A percentile compares a stretch with the other conserved stretches of the same genome.
Evolutionary conservation across 257 asterid species (phyloP).

Genomic region (Oldenlandia corymbosa): DNA sequence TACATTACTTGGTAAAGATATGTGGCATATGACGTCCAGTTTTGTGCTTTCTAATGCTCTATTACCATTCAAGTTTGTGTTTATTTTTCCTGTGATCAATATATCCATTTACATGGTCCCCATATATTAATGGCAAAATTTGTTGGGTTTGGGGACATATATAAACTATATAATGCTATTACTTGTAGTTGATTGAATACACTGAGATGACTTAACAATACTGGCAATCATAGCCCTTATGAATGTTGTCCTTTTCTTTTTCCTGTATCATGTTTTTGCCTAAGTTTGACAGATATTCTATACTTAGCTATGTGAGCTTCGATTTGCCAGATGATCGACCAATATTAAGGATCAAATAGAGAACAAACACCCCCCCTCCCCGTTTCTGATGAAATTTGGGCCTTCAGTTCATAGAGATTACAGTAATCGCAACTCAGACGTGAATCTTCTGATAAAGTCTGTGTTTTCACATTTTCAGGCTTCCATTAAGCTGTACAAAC

Average conservation of each 20-base stretch:
- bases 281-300: not conserved
- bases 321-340: constrained; percentile 11
- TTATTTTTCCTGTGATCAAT: not conserved
- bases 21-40: not conserved
- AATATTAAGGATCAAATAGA: not conserved
- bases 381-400: not conserved
- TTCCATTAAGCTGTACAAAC: constrained; percentile 69
- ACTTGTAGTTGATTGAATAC: not conserved
- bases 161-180: not conserved
- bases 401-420: not conserved
- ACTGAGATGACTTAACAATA: constrained; percentile 11
- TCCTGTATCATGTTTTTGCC: not conserved
- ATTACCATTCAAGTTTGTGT: not conserved
- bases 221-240: not conserved
- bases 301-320: not conserved
- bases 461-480: constrained; percentile 44
- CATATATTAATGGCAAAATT: too few species aligned
- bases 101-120: not conserved
- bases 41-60: not conserved
- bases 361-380: not conserved
- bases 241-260: not conserved
- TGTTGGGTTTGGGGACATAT: not conserved
- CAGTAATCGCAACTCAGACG: not conserved
- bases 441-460: too few species aligned
- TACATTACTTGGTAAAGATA: not conserved